Percentiles rank a stretch among this genome's conserved stretches.
Conservation (phyloP, 2,329 filamentous ascomycete species). For the Fonsecaea pedrosoi region DNA sequence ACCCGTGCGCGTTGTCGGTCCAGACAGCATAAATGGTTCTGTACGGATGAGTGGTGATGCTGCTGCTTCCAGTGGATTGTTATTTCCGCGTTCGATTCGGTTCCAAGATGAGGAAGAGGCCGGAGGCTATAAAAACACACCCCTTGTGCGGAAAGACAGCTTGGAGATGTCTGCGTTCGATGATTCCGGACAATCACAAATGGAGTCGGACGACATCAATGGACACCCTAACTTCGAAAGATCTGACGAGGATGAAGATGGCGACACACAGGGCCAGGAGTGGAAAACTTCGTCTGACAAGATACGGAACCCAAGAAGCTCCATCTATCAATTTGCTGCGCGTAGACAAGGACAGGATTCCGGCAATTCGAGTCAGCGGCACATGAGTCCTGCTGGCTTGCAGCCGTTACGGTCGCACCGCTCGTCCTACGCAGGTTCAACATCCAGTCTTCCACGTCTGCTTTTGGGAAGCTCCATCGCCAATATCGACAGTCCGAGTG, state of each 20-base stretch:
- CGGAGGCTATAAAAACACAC: neutral
- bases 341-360: slow-evolving; percentile 3
- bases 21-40: neutral
- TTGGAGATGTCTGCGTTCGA: slow-evolving; percentile 12
- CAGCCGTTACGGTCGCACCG: neutral
- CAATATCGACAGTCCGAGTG: slow-evolving; percentile 2
- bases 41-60: neutral
- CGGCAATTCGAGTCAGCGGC: slow-evolving; percentile 3
- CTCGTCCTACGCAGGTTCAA: slow-evolving; percentile 12
- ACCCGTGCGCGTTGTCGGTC: neutral
- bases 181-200: neutral
- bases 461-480: slow-evolving; percentile 11
- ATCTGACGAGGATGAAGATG: neutral
- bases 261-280: neutral
- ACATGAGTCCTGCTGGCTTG: slow-evolving; percentile 1
- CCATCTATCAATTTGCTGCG: slow-evolving; percentile 10
- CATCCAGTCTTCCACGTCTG: slow-evolving; percentile 17
- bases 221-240: neutral
- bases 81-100: slow-evolving; percentile 7
- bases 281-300: slow-evolving; percentile 7
- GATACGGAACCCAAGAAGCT: neutral
- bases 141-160: neutral
- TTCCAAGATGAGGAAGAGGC: slow-evolving; percentile 12
- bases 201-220: neutral
- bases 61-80: neutral